phyloP scores from a whole-genome alignment of 257 asterid species.

The Fraxinus quadrangulata region DNA sequence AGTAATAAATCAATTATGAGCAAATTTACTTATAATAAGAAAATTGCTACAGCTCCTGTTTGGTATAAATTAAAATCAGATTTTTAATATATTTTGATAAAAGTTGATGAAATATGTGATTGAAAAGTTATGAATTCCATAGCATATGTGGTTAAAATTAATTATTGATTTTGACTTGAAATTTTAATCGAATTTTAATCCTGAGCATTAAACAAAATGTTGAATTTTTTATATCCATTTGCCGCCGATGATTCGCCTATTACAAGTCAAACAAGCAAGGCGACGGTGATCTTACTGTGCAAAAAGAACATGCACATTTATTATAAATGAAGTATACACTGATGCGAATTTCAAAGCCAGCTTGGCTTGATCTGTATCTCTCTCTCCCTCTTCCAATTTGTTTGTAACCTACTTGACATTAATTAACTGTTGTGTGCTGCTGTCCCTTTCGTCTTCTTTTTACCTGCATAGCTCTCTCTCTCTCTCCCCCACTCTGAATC shows the following conservation, averaged over 20 bases:
- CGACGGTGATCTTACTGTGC: not conserved
- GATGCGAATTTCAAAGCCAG: constrained; percentile 30
- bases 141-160: too few relatives aligned
- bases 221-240: not conserved
- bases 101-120: too few relatives aligned
- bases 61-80: too few relatives aligned
- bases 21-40: too few relatives aligned
- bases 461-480: constrained; percentile 33
- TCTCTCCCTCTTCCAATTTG: constrained; percentile 3
- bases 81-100: too few relatives aligned
- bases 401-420: constrained; percentile 4
- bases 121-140: too few relatives aligned
- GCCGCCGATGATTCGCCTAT: not conserved
- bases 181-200: too few relatives aligned
- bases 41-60: too few relatives aligned
- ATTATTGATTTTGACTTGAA: too few relatives aligned
- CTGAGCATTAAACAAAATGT: too few relatives aligned
- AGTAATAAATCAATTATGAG: too few relatives aligned
- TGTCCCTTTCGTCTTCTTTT: constrained; percentile 34
- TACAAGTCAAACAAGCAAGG: not conserved
- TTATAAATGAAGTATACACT: not conserved
- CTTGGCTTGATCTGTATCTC: constrained; percentile 37
- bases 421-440: constrained; percentile 12
- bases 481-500: constrained; percentile 18
- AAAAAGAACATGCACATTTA: not conserved